phyloP scores from a whole-genome alignment of 169 alveolate species.

The Plasmodium knowlesi region DNA sequence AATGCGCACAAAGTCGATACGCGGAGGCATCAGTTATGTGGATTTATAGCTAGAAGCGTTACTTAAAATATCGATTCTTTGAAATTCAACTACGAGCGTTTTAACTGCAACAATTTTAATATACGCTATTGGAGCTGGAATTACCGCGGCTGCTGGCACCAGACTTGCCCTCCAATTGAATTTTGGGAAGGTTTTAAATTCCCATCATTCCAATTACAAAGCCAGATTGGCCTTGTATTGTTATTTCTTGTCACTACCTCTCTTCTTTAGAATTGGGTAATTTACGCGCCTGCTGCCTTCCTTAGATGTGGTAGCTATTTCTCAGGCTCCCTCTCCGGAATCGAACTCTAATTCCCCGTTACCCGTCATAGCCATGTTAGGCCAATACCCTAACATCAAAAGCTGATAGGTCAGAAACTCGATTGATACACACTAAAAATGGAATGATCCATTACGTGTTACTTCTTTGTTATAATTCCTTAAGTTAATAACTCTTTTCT shows the following conservation, averaged over 20 bases:
- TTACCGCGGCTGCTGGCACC: conserved; percentile 96
- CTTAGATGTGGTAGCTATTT: conserved; percentile 93
- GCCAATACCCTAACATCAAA: conserved; percentile 92
- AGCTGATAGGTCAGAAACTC: conserved; percentile 79
- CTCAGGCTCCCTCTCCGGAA: conserved; percentile 97
- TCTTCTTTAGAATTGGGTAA: conserved; percentile 95
- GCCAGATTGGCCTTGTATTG: conserved; percentile 87
- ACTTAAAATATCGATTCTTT: conserved; percentile 13
- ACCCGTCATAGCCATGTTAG: conserved; percentile 95
- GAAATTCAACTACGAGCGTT: conserved; percentile 90
- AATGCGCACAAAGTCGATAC: background rate
- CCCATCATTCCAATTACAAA: conserved; percentile 93
- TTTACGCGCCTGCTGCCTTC: conserved; percentile 97
- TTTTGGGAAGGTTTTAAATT: conserved; percentile 84
- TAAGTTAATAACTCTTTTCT: conserved; percentile 51
- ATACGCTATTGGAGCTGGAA: conserved; percentile 95
- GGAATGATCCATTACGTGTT: conserved; percentile 67
- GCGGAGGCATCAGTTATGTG: background rate
- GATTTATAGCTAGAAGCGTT: background rate
- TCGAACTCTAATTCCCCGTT: conserved; percentile 96
- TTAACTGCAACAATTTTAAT: conserved; percentile 93
- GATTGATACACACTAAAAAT: conserved; percentile 67
- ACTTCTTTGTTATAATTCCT: conserved; percentile 75
- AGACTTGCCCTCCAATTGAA: conserved; percentile 95
- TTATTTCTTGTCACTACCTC: conserved; percentile 95